Base-by-base conservation (phyloP, 306 rosid genomes). In the Alnus glutinosa region DNA sequence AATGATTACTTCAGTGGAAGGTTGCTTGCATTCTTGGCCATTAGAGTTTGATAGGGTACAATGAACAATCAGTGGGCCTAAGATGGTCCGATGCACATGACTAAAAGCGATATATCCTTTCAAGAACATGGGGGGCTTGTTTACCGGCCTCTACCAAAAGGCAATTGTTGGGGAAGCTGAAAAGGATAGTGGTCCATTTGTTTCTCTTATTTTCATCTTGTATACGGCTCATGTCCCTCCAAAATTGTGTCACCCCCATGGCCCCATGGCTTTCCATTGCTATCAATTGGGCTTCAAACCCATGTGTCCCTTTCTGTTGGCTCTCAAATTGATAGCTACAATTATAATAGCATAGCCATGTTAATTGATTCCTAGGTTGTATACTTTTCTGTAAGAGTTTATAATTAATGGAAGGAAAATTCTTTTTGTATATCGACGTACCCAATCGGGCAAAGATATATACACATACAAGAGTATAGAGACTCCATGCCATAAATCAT, bases 111-210 rank as follows among this genome's bases (percentile, higher is more conserved):
- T 7, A 55, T 77, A 76, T 85, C 82, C 75, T 86, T 83, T 86
- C 87, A 86, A 79, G 89, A 87, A 83, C 92, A 90, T 88, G 90
- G 81, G 74, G 82, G 75, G 77, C 70, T 61, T 88, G 83, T 72
- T 82, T 79, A 70, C 88, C 28, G 28, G 28, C 28, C 91, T 62
- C 71, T 55, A 62, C 75, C 67, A 18, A 2, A 78, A 88, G 88
- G 86, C 9, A 77, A 86, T 90, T 92, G 81, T 54, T 83, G 79
- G 74, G 55, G 70, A 83, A 79, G 79, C 59, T 76, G 81, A 82
- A 86, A 79, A 84, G 72, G 81, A 72, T 79, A 54, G 89, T 84
- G 97, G 97, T 84, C 96, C 89, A 82, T 14, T 63, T 82, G 54
- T 63, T 77, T 67, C 78, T 78, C 75, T 72, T 86, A 62, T 66